Evolutionary conservation across 768 basidiomycete species (phyloP).

Genomic region (Collybiopsis confluens): DNA sequence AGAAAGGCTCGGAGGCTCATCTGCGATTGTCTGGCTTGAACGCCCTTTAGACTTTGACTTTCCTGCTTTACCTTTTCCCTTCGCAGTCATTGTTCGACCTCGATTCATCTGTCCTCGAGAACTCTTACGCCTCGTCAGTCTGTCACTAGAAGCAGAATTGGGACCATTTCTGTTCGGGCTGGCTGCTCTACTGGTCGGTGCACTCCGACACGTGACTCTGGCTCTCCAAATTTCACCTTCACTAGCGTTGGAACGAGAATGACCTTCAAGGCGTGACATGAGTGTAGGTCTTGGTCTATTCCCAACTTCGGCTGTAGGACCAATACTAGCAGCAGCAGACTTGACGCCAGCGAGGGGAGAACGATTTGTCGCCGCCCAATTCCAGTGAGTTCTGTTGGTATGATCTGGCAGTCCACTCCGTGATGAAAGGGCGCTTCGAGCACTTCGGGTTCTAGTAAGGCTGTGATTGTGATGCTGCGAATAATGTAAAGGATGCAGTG

Average conservation of each 20-base stretch:
- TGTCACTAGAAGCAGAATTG: no score
- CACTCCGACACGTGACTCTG: conserved; percentile 44
- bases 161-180: not conserved
- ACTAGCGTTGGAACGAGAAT: conserved; percentile 5
- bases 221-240: conserved; percentile 27
- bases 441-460: not conserved
- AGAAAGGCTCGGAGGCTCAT: not conserved
- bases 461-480: conserved; percentile 1
- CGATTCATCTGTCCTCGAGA: not conserved
- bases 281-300: conserved; percentile 1
- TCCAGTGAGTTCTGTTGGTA: conserved; percentile 22
- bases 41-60: not conserved
- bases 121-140: not conserved
- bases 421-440: conserved; percentile 4
- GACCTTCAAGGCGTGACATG: conserved; percentile 5
- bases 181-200: conserved; percentile 42
- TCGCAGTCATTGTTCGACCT: not conserved
- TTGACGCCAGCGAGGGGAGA: not conserved
- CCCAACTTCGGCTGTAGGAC: not conserved
- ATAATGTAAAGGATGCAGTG: not conserved
- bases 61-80: not conserved
- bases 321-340: not conserved
- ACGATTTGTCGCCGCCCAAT: not conserved
- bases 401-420: conserved; percentile 31
- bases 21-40: not conserved